These are phyloP conservation scores for Coemansia umbellata DNA, from an alignment of 192 early-diverging fungal genomes.

Conservation along the genomic window DNA sequence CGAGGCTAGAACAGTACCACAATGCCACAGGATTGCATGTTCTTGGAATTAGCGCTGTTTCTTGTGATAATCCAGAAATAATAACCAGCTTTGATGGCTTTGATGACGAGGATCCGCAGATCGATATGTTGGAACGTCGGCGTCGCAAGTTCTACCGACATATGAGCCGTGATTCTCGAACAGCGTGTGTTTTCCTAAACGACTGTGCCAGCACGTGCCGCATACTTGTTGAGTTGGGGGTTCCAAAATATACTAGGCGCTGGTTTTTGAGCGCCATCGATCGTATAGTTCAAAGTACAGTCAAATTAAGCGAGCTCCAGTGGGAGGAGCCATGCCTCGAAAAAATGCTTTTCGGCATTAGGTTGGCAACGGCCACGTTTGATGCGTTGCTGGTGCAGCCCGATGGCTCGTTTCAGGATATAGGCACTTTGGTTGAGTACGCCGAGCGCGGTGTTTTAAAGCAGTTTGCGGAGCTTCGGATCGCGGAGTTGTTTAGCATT, in stretches of 20 bases:
- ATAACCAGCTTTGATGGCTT: background rate
- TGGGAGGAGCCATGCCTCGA: conserved; percentile 21
- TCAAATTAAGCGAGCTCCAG: conserved; percentile 1
- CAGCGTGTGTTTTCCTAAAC: background rate
- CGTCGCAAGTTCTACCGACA: background rate
- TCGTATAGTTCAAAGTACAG: conserved; percentile 2
- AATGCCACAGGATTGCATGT: no score
- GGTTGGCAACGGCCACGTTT: background rate
- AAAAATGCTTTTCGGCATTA: background rate
- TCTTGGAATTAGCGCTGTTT: no score
- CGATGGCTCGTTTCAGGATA: background rate
- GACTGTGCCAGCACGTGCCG: conserved; percentile 9
- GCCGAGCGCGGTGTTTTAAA: conserved; percentile 5
- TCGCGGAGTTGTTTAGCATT: conserved; percentile 65
- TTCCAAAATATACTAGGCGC: background rate
- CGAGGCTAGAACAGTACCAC: background rate
- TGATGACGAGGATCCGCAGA: background rate
- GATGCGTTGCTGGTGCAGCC: conserved; percentile 10
- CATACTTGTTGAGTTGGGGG: conserved; percentile 2
- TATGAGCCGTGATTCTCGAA: background rate
- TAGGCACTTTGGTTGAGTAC: background rate
- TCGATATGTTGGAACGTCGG: background rate
- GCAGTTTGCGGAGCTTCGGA: conserved; percentile 33
- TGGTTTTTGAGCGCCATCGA: background rate
- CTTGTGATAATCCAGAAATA: no score